A percentile compares a stretch with the other conserved stretches of the same genome.
phyloP scores from a whole-genome alignment of 371 early-diverging fungal species.

The Chytridium lagenaria region DNA sequence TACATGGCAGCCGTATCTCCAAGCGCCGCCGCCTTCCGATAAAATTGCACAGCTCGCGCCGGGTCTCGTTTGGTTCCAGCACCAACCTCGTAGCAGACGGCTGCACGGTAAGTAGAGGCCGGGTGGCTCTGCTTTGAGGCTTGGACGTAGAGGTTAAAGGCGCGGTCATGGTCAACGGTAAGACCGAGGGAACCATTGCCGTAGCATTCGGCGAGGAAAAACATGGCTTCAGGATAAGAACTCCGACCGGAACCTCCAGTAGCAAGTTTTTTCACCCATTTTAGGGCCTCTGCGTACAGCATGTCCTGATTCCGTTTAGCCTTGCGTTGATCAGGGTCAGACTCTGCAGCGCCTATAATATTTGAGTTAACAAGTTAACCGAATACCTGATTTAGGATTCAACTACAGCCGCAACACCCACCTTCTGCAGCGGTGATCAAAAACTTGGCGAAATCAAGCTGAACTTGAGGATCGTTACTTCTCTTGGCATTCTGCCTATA shows the following conservation, averaged over 20 bases:
- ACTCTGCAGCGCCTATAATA: constrained; percentile 44
- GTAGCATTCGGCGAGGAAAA: constrained; percentile 89
- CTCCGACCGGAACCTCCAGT: constrained; percentile 67
- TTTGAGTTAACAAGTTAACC: neutral
- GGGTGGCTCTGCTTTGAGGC: constrained; percentile 93
- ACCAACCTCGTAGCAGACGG: constrained; percentile 94
- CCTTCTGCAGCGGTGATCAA: constrained; percentile 49
- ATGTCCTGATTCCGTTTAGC: constrained; percentile 73
- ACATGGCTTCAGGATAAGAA: constrained; percentile 82
- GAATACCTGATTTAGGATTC: neutral
- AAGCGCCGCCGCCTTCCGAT: constrained; percentile 90
- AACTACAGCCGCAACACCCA: neutral
- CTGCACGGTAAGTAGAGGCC: constrained; percentile 91
- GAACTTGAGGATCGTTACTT: constrained; percentile 75
- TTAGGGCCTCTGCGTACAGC: constrained; percentile 71
- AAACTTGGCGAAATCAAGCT: constrained; percentile 76
- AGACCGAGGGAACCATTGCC: constrained; percentile 73
- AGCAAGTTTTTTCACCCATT: constrained; percentile 77
- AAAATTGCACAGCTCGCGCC: constrained; percentile 85
- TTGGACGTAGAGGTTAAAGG: constrained; percentile 88
- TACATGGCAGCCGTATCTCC: constrained; percentile 96
- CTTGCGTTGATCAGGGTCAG: constrained; percentile 72
- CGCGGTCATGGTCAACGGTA: constrained; percentile 83
- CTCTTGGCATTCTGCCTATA: constrained; percentile 78
- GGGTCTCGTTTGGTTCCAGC: constrained; percentile 90